Conservation (phyloP, 2,329 filamentous ascomycete genomes). For the Spiromastix sp. region DNA sequence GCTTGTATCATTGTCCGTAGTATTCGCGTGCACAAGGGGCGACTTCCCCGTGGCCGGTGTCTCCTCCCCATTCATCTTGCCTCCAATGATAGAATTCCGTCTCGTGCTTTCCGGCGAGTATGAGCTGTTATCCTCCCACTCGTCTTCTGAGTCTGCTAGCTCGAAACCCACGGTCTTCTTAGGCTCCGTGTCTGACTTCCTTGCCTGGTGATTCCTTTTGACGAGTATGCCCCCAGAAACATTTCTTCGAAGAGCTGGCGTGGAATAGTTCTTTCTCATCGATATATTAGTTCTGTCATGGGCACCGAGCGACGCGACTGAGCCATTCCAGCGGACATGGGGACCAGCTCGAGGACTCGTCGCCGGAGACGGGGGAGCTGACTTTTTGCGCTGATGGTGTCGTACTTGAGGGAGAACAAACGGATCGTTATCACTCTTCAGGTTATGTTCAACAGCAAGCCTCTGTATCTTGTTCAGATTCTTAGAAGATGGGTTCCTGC, state of each 20-base stretch:
- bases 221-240: slow-evolving; percentile 23
- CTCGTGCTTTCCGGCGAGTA: slow-evolving; percentile 38
- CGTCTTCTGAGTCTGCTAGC: slow-evolving; percentile 32
- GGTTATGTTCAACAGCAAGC: slow-evolving; percentile 22
- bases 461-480: slow-evolving; percentile 34
- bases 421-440: slow-evolving; percentile 17
- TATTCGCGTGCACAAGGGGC: slow-evolving; percentile 10
- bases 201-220: slow-evolving; percentile 28
- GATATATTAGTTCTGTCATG: slow-evolving; percentile 22
- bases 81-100: slow-evolving; percentile 31
- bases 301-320: slow-evolving; percentile 22
- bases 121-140: slow-evolving; percentile 38
- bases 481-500: slow-evolving; percentile 34
- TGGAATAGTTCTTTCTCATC: slow-evolving; percentile 38
- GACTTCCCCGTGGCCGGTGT: slow-evolving; percentile 8
- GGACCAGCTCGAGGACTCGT: slow-evolving; percentile 28
- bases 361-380: slow-evolving; percentile 32
- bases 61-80: slow-evolving; percentile 12
- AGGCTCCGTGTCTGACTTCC: slow-evolving; percentile 20
- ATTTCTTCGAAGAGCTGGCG: slow-evolving; percentile 31
- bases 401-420: slow-evolving; percentile 13
- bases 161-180: slow-evolving; percentile 40
- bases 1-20: slow-evolving; percentile 3
- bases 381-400: slow-evolving; percentile 37
- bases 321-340: slow-evolving; percentile 32